Evolutionary conservation across 768 basidiomycete species (phyloP), one percentile per base, ranked within the genome.

Genomic region (Rickenella mellea): DNA sequence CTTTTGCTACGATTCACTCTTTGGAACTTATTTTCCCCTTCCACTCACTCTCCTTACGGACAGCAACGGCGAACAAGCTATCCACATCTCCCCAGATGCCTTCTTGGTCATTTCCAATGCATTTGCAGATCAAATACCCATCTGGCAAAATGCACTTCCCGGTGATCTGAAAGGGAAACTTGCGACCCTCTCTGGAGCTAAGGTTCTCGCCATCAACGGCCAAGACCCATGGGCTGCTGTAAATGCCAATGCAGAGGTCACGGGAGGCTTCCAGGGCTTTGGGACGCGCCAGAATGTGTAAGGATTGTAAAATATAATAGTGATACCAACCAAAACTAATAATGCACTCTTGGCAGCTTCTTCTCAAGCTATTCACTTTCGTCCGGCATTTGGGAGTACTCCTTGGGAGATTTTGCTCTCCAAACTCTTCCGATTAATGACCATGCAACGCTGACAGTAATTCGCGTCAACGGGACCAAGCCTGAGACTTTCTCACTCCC

Each of bases 261-360:
- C 70, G 19, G 77, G 76, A 11, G 58, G 67, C 45, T 79, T 64
- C 56, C 74, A 78, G 49, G 65, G 63, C n/a, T 66, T 74, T 39
- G 70, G 66, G 1, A 61, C 61, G 8, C 62, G 65, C 25, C 64
- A 65, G 43, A 63, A 62, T 30, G 42, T 42, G 61, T 60, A 17
- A 36, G 14, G 7, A 12, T 28, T n/a, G 17, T 15, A 24, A 27
- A 17, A 19, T 19, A n/a, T n/a, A n/a, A n/a, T n/a, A n/a, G n/a
- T n/a, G n/a, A n/a, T n/a, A n/a, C n/a, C n/a, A n/a, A 14, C 14
- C 26, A 14, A 40, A 32, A 15, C 21, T 12, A 7, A 42, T 14
- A 30, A 41, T 38, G 5, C 30, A n/a, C 28, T 24, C 11, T 11
- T 22, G 8, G 14, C 32, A 61, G 59, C 20, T 65, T 62, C 52